A percentile compares a stretch with the other conserved stretches of the same genome.
phyloP scores from a whole-genome alignment of 768 basidiomycete species.

The Tulasnella sp. region DNA sequence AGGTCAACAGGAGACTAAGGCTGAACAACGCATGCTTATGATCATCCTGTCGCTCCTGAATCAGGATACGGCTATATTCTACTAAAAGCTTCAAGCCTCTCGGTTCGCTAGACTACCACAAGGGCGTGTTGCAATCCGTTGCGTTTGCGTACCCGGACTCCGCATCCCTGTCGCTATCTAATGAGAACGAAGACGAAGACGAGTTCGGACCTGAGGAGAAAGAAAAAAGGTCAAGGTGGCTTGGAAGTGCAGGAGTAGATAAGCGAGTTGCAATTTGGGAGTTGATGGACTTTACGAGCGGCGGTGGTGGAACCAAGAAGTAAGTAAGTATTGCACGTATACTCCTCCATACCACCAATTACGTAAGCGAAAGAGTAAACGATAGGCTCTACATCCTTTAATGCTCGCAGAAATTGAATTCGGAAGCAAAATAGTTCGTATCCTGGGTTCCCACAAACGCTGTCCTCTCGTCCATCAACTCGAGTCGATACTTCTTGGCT shows the following conservation, averaged over 20 bases:
- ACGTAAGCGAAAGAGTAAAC: too few species aligned
- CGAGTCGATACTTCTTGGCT: not conserved
- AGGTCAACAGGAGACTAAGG: constrained; percentile 30
- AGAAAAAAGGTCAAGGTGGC: constrained; percentile 48
- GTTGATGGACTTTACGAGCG: constrained; percentile 20
- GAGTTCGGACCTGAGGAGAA: constrained; percentile 43
- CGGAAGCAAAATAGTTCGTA: not conserved
- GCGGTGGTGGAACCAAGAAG: not conserved
- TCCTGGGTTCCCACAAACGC: not conserved
- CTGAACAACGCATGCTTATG: not conserved
- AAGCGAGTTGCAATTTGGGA: constrained; percentile 65
- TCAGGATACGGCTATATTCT: constrained; percentile 74
- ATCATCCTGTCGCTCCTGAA: not conserved
- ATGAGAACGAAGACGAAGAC: constrained; percentile 40
- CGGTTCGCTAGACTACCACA: constrained; percentile 78
- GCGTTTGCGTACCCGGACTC: constrained; percentile 46
- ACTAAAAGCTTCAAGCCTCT: constrained; percentile 73
- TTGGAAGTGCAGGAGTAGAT: constrained; percentile 60
- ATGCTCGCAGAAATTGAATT: constrained; percentile 10
- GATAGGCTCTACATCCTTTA: too few species aligned
- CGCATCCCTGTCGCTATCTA: not conserved
- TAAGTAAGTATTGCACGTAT: too few species aligned
- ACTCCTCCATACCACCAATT: not conserved
- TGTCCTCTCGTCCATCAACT: constrained; percentile 15
- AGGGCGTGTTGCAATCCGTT: constrained; percentile 63